Evolutionary conservation across 345 rosid genomes (phyloP).

Genomic region (Abelmoschus esculentus): DNA sequence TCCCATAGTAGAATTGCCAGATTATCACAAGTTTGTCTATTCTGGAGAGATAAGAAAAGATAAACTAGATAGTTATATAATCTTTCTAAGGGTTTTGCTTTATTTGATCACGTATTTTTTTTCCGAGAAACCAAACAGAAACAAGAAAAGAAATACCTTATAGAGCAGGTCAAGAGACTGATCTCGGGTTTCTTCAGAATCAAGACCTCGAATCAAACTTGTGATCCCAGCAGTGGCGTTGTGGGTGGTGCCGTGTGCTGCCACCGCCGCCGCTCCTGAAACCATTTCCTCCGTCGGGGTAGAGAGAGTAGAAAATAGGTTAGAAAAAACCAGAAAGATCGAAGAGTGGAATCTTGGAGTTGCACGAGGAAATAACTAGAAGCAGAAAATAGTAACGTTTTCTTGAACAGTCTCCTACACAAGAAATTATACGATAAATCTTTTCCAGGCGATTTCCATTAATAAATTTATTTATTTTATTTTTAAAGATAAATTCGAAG

Average conservation of each 20-base stretch:
- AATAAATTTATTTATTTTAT: too few relatives aligned
- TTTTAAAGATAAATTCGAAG: too few relatives aligned
- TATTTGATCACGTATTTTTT: too few relatives aligned
- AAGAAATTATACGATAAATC: too few relatives aligned
- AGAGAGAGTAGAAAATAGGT: not conserved
- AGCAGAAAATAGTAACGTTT: too few relatives aligned
- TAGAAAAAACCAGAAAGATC: too few relatives aligned
- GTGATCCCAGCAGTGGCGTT: not conserved
- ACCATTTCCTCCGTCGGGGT: not conserved
- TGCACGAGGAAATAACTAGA: too few relatives aligned
- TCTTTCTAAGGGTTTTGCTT: too few relatives aligned
- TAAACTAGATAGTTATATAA: not conserved
- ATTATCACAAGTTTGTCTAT: slow-evolving; percentile 24
- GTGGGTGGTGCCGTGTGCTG: not conserved
- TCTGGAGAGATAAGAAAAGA: slow-evolving; percentile 20
- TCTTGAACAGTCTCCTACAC: too few relatives aligned
- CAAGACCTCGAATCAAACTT: slow-evolving; percentile 26
- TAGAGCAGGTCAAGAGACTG: slow-evolving; percentile 23
- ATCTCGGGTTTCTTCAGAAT: slow-evolving; percentile 9
- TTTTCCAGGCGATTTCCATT: too few relatives aligned
- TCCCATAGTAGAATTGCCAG: slow-evolving; percentile 47
- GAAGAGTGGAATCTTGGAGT: too few relatives aligned
- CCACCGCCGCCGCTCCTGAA: not conserved
- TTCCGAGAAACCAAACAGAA: too few relatives aligned
- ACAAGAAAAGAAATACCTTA: slow-evolving; percentile 10